These are phyloP conservation scores for Paraleonurus japonicus DNA, from an alignment of 257 asterid species.

Conservation along the genomic window DNA sequence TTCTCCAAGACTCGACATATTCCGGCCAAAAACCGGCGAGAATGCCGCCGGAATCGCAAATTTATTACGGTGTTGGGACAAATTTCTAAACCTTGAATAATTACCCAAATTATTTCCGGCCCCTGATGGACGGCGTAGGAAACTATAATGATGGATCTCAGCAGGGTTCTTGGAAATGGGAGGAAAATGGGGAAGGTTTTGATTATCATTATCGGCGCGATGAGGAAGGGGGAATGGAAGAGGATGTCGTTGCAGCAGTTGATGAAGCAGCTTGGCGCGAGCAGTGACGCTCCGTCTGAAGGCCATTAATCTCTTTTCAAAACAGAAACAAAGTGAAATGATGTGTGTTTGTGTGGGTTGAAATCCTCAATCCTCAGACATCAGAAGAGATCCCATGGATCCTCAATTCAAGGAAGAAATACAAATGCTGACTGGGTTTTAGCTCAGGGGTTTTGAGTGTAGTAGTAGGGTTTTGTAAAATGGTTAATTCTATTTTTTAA, in stretches of 20 bases:
- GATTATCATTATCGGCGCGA: slow-evolving; percentile 40
- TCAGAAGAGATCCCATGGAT: too few relatives aligned
- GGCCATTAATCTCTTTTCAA: slow-evolving; percentile 42
- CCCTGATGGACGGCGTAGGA: slow-evolving; percentile 32
- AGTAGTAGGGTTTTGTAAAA: too few relatives aligned
- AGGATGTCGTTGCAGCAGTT: slow-evolving; percentile 40
- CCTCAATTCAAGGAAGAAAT: too few relatives aligned
- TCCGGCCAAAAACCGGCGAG: slow-evolving; percentile 42
- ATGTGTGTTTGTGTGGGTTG: too few relatives aligned
- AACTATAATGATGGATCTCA: slow-evolving; percentile 28
- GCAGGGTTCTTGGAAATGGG: slow-evolving; percentile 28
- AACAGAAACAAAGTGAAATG: too few relatives aligned
- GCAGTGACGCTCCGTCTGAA: slow-evolving; percentile 61
- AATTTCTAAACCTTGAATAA: slow-evolving; percentile 29
- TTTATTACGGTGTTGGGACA: slow-evolving; percentile 31
- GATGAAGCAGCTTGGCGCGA: slow-evolving; percentile 59
- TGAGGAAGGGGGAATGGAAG: slow-evolving; percentile 53
- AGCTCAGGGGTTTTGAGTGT: too few relatives aligned
- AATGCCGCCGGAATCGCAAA: slow-evolving; percentile 39
- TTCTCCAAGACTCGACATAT: slow-evolving; percentile 58
- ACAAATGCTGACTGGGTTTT: too few relatives aligned
- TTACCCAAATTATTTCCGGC: slow-evolving; percentile 24
- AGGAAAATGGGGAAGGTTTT: slow-evolving; percentile 5
- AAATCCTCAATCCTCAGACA: too few relatives aligned
- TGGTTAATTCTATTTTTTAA: too few relatives aligned